A percentile compares a stretch with the other conserved stretches of the same genome.
These are phyloP conservation scores for Pichia manshurica DNA, from an alignment of 805 yeast species.

Conservation along the genomic window DNA sequence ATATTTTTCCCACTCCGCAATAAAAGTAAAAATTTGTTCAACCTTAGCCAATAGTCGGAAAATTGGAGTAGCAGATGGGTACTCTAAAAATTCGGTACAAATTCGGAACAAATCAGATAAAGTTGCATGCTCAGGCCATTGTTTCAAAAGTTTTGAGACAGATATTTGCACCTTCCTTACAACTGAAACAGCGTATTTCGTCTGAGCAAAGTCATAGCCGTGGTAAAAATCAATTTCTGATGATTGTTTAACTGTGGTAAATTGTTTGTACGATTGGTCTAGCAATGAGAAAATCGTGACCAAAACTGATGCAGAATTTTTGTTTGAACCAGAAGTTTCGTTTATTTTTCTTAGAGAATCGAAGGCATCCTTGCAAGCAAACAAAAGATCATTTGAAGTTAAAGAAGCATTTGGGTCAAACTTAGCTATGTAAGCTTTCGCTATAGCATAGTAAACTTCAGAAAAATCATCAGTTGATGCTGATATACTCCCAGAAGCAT, in stretches of 20 bases:
- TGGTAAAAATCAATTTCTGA: constrained; percentile 54
- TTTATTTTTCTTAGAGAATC: constrained; percentile 26
- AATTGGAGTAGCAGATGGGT: constrained; percentile 63
- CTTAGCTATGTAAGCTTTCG: constrained; percentile 41
- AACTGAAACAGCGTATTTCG: constrained; percentile 50
- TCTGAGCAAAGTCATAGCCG: constrained; percentile 55
- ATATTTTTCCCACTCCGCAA: constrained; percentile 91
- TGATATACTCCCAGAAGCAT: constrained; percentile 21
- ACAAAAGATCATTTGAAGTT: constrained; percentile 23
- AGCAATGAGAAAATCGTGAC: constrained; percentile 33
- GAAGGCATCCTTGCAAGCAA: constrained; percentile 34
- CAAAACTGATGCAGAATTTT: constrained; percentile 28
- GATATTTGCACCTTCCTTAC: constrained; percentile 40
- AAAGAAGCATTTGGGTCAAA: constrained; percentile 25
- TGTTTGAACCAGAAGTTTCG: constrained; percentile 19
- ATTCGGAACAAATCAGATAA: constrained; percentile 60
- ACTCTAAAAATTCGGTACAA: constrained; percentile 58
- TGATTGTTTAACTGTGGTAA: constrained; percentile 20
- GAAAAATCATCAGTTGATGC: constrained; percentile 31
- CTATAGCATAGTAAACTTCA: constrained; percentile 43
- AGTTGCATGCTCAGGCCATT: constrained; percentile 97
- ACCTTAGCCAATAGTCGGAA: constrained; percentile 73
- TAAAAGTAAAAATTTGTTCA: constrained; percentile 77
- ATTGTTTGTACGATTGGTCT: constrained; percentile 28
- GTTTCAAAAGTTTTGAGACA: constrained; percentile 42